phyloP scores from a whole-genome alignment of 2,329 filamentous ascomycete species.

The Rhynchosporium graminicola region DNA sequence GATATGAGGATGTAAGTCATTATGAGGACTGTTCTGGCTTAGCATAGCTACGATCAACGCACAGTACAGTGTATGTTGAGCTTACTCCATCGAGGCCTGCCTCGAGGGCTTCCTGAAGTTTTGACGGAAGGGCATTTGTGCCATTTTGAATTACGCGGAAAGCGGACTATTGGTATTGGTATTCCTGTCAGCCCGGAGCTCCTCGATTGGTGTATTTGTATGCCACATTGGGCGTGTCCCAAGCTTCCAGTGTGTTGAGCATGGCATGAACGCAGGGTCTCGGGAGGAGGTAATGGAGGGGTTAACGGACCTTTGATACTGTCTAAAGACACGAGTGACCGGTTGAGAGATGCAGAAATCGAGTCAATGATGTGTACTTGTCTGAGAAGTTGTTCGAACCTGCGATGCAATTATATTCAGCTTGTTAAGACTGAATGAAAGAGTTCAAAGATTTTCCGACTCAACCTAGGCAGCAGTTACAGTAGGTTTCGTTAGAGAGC shows the following conservation, averaged over 20 bases:
- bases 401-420: neutral
- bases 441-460: slow-evolving; percentile 1
- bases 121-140: slow-evolving; percentile 34
- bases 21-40: slow-evolving; percentile 37
- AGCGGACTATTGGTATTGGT: slow-evolving; percentile 12
- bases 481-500: slow-evolving; percentile 5
- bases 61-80: slow-evolving; percentile 6
- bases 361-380: neutral
- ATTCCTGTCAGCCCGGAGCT: slow-evolving; percentile 26
- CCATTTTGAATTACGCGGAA: slow-evolving; percentile 28
- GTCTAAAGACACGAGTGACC: slow-evolving; percentile 2
- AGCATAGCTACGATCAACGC: slow-evolving; percentile 12
- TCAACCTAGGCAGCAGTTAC: neutral
- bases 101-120: slow-evolving; percentile 39
- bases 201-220: slow-evolving; percentile 22
- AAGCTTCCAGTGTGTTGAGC: slow-evolving; percentile 16
- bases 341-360: neutral
- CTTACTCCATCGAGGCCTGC: slow-evolving; percentile 41
- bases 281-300: slow-evolving; percentile 18
- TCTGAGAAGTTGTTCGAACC: neutral
- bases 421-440: neutral
- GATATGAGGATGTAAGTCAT: slow-evolving; percentile 44
- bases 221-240: slow-evolving; percentile 11
- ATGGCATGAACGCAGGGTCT: slow-evolving; percentile 19
- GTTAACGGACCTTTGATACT: slow-evolving; percentile 15